A percentile compares a stretch with the other conserved stretches of the same genome.
These are phyloP conservation scores for Microcyclospora tardicrescens DNA, from an alignment of 2,329 filamentous ascomycete species.

Conservation along the genomic window DNA sequence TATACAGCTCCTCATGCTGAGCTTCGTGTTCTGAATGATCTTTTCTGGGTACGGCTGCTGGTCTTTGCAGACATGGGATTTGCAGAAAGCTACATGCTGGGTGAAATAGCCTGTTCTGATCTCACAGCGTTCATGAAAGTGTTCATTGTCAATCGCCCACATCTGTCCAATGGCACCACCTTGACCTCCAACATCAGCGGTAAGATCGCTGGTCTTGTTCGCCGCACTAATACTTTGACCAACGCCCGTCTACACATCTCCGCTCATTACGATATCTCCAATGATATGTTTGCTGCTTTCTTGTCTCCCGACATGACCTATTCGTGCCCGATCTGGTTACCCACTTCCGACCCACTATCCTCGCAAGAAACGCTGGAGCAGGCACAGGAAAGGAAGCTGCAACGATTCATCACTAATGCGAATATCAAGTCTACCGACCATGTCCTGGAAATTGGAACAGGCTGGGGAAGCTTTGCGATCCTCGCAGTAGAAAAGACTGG, in stretches of 20 bases:
- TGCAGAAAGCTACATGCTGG: conserved; percentile 60
- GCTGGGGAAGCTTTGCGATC: conserved; percentile 64
- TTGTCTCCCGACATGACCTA: conserved; percentile 67
- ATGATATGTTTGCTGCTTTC: conserved; percentile 63
- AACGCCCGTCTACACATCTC: conserved; percentile 52
- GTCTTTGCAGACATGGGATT: conserved; percentile 66
- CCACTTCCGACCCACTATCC: conserved; percentile 27
- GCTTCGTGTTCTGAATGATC: conserved; percentile 49
- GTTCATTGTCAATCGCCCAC: conserved; percentile 53
- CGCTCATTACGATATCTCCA: conserved; percentile 64
- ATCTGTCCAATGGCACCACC: conserved; percentile 52
- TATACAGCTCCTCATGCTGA: conserved; percentile 36
- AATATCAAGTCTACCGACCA: conserved; percentile 52
- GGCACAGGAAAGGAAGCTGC: conserved; percentile 55
- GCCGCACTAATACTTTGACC: conserved; percentile 34
- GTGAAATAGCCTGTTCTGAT: conserved; percentile 54
- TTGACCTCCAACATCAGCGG: conserved; percentile 46
- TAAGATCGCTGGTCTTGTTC: conserved; percentile 42
- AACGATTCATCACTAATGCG: conserved; percentile 52
- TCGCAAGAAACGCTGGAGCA: conserved; percentile 46
- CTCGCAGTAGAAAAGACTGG: conserved; percentile 52
- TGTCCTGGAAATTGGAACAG: conserved; percentile 62
- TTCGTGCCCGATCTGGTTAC: conserved; percentile 55
- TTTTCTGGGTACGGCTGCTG: conserved; percentile 57
- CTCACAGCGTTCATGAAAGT: conserved; percentile 60